These are phyloP conservation scores for Acmispon strigosus DNA, from an alignment of 306 rosid species.

Conservation along the genomic window DNA sequence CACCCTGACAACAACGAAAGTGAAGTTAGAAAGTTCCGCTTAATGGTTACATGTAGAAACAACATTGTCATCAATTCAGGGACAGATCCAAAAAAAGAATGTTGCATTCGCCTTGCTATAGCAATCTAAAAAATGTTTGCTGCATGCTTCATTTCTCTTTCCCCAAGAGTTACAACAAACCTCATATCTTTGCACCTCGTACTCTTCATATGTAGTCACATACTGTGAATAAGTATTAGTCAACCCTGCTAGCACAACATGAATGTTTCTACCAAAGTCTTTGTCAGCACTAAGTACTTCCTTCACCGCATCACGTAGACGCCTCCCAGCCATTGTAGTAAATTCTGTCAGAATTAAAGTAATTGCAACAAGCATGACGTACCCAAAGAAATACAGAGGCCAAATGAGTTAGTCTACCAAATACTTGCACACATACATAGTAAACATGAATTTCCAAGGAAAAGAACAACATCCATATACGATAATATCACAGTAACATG, in stretches of 20 bases:
- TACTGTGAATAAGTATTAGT: conserved; percentile 93
- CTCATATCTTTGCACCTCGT: conserved; percentile 87
- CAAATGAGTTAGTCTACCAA: not conserved
- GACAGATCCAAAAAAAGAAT: not conserved
- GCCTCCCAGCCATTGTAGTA: conserved; percentile 98
- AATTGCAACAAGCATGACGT: conserved; percentile 17
- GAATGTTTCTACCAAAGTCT: conserved; percentile 38
- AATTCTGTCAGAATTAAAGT: conserved; percentile 50
- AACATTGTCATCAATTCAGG: not conserved
- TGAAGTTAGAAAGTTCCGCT: not conserved
- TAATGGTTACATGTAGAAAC: not conserved
- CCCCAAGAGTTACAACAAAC: conserved; percentile 37
- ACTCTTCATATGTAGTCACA: conserved; percentile 84
- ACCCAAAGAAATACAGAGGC: conserved; percentile 7
- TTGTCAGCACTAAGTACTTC: conserved; percentile 43
- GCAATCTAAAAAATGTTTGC: not conserved
- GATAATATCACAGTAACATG: not conserved
- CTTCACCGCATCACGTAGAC: conserved; percentile 92
- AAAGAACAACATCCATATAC: not conserved
- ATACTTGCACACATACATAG: not conserved
- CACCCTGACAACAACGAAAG: conserved; percentile 52
- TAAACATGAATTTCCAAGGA: not conserved
- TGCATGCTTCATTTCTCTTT: conserved; percentile 2
- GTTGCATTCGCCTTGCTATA: not conserved
- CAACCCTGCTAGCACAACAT: conserved; percentile 86